phyloP scores from a whole-genome alignment of 139 green algal genomes.

The Chlamydomonas schloesseri region DNA sequence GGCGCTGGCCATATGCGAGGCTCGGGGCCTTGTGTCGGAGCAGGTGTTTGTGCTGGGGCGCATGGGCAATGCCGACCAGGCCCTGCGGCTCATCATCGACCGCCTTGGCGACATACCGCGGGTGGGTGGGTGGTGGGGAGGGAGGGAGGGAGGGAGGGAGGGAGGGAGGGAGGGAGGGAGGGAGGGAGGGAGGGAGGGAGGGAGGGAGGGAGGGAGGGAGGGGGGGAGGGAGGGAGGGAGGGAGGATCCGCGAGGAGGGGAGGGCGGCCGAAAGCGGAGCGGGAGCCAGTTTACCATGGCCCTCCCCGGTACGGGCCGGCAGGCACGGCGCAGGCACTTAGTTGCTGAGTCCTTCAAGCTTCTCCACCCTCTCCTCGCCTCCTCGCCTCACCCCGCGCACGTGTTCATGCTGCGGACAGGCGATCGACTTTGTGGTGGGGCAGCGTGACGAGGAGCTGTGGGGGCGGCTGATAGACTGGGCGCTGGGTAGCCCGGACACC shows the following conservation, averaged over 20 bases:
- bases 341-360: no score
- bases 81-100: slow-evolving; percentile 92
- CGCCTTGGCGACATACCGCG: slow-evolving; percentile 85
- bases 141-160: no score
- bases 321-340: no score
- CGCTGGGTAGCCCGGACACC: slow-evolving; percentile 74
- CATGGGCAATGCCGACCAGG: slow-evolving; percentile 85
- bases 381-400: not conserved
- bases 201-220: no score
- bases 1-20: slow-evolving; percentile 81
- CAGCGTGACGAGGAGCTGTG: slow-evolving; percentile 94
- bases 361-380: not conserved
- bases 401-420: no score
- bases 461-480: slow-evolving; percentile 90
- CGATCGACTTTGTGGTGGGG: slow-evolving; percentile 92
- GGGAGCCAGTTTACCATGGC: no score
- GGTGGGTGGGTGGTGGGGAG: slow-evolving; percentile 35
- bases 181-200: no score
- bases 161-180: no score
- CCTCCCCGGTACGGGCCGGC: no score
- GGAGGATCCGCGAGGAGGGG: no score
- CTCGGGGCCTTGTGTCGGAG: slow-evolving; percentile 76
- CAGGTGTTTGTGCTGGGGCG: slow-evolving; percentile 91
- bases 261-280: no score
- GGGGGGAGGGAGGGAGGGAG: no score